phyloP scores from a whole-genome alignment of 202 grass and related monocot species.

The Elaeis oleifera region DNA sequence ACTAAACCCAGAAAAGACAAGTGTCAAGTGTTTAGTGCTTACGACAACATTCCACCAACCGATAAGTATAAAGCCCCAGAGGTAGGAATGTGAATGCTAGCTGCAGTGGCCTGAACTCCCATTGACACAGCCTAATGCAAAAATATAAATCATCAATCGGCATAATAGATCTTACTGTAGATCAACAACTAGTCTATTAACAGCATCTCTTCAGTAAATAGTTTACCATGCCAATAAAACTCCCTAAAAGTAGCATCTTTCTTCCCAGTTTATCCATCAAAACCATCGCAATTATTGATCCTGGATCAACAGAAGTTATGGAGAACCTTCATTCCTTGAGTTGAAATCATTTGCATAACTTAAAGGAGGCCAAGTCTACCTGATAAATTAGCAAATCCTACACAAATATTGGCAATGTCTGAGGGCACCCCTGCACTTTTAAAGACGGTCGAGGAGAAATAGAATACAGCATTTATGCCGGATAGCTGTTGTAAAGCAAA shows the following conservation, averaged over 20 bases:
- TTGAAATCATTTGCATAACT: conserved; percentile 10
- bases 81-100: conserved; percentile 49
- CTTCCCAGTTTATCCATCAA: conserved; percentile 95
- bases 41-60: conserved; percentile 92
- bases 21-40: conserved; percentile 28
- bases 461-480: conserved; percentile 99
- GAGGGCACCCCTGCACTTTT: conserved; percentile 87
- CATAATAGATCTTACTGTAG: no score
- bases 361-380: conserved; percentile 35
- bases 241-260: conserved; percentile 69
- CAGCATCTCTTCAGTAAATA: no score
- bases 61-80: conserved; percentile 70
- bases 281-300: conserved; percentile 92
- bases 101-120: conserved; percentile 76
- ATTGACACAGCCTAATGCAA: conserved; percentile 68
- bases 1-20: no score
- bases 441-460: conserved; percentile 98
- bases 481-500: conserved; percentile 99
- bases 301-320: conserved; percentile 25
- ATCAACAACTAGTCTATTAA: no score
- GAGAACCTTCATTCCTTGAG: conserved; percentile 23
- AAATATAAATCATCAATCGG: no score
- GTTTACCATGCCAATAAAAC: conserved; percentile 92
- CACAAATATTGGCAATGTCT: conserved; percentile 78
- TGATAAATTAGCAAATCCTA: conserved; percentile 83